Base-by-base conservation (phyloP, 495 filamentous ascomycete genomes). In the Rhypophila decipiens region DNA sequence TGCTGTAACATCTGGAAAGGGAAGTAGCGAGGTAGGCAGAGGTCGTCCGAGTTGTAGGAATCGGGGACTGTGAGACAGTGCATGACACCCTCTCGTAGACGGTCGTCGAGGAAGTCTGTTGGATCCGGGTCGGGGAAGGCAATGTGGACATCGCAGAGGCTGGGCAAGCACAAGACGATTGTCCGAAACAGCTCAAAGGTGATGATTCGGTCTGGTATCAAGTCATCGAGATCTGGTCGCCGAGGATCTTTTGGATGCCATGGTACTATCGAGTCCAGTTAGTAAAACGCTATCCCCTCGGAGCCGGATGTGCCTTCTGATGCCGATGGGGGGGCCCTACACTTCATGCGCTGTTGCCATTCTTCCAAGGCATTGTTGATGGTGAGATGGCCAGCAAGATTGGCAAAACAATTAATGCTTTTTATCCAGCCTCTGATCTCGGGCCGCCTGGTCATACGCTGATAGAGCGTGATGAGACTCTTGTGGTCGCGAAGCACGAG, bases 371-470 rank as follows among this genome's bases (percentile, higher is more conserved):
- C 44, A 0, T 45, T 44, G 4, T 46, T 31, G 42, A 59, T 27
- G 31, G 53, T 57, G 3, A 12, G 15, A 4, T 19, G 12, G 39
- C 57, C 52, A 5, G 50, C 47, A 15, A 63, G 19, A 42, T 61
- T 63, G 48, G 41, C 53, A 4, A 65, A 46, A 41, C 62, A 63
- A 5, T 55, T 47, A 24, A 65, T 51, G 35, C 58, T 52, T 24
- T 58, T 55, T 11, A 65, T 59, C 60, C 58, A 61, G 0, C 53
- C 50, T n/a, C 47, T 22, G 18, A 61, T 53, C n/a, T 55, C 52
- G 2, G 53, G 60, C 5, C 51, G 47, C 17, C 7, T 27, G 33
- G 47, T 40, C 31, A 63, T 31, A 9, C 53, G 60, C 31, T 31
- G 49, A 19, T 39, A 48, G 11, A 65, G 52, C 1, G 44, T 48